Conservation (phyloP, 2,329 filamentous ascomycete genomes). For the Thyridium curvatum region DNA sequence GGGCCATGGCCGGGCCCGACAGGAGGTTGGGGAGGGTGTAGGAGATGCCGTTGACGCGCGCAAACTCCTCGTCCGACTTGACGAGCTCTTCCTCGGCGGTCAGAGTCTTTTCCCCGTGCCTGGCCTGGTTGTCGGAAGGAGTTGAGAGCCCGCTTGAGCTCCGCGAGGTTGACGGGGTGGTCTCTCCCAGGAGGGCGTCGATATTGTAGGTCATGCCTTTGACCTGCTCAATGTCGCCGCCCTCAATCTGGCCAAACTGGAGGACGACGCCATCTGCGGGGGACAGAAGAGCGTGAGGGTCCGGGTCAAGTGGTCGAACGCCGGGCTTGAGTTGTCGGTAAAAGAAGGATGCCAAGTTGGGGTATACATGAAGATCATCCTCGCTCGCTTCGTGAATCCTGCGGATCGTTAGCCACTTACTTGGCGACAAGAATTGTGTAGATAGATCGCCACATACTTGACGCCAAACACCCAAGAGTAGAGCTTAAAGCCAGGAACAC, state of each 20-base stretch:
- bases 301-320: conserved; percentile 74
- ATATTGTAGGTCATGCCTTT: conserved; percentile 98
- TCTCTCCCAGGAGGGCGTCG: conserved; percentile 79
- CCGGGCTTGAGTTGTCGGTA: conserved; percentile 92
- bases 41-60: conserved; percentile 84
- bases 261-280: conserved; percentile 88
- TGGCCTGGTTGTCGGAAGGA: conserved; percentile 14
- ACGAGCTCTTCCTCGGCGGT: conserved; percentile 59
- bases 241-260: conserved; percentile 86
- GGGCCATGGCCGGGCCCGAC: conserved; percentile 55
- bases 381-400: too few species aligned
- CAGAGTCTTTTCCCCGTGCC: conserved; percentile 19
- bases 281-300: conserved; percentile 73
- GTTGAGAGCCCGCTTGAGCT: conserved; percentile 35
- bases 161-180: conserved; percentile 38
- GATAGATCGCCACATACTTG: conserved; percentile 45
- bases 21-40: conserved; percentile 88
- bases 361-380: conserved; percentile 74
- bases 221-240: conserved; percentile 95
- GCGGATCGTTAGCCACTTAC: too few species aligned
- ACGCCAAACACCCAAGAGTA: conserved; percentile 92
- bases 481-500: conserved; percentile 83
- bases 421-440: too few species aligned
- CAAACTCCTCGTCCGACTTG: conserved; percentile 84
- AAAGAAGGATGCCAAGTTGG: conserved; percentile 94